Percentiles rank a stretch among this genome's conserved stretches.
Conservation (phyloP, 2,329 filamentous ascomycete species). For the Talaromyces atroroseus region DNA sequence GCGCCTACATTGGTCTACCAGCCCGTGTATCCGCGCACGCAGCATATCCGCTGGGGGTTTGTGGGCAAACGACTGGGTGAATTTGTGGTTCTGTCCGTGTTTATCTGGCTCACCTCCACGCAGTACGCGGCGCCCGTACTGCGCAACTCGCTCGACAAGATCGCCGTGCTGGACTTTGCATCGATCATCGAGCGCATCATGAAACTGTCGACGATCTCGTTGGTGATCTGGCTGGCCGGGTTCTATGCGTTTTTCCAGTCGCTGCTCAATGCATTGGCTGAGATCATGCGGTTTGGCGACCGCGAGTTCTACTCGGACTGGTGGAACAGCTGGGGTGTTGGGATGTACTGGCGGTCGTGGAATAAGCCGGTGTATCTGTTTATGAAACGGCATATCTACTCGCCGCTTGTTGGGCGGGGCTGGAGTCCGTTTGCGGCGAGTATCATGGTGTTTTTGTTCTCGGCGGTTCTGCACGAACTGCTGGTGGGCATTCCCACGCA, state of each 20-base stretch:
- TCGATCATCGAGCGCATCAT: constrained; percentile 84
- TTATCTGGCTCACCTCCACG: constrained; percentile 91
- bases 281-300: constrained; percentile 85
- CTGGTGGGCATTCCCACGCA: constrained; percentile 92
- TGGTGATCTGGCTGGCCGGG: constrained; percentile 94
- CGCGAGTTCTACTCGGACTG: constrained; percentile 94
- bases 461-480: constrained; percentile 83
- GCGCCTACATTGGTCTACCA: constrained; percentile 95
- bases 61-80: constrained; percentile 78
- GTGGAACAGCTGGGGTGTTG: constrained; percentile 90
- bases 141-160: constrained; percentile 82
- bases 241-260: constrained; percentile 97
- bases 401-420: constrained; percentile 77
- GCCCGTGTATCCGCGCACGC: constrained; percentile 85
- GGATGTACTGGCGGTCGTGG: constrained; percentile 91
- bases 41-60: constrained; percentile 78
- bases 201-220: constrained; percentile 90
- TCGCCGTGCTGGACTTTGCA: constrained; percentile 70
- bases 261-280: constrained; percentile 82
- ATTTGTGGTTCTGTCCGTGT: constrained; percentile 69
- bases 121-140: constrained; percentile 91
- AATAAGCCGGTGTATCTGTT: constrained; percentile 97
- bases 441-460: constrained; percentile 78
- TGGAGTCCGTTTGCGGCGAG: constrained; percentile 68
- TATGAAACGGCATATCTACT: constrained; percentile 91